A percentile compares a stretch with the other conserved stretches of the same genome.
These are phyloP conservation scores for Pezicula carpinea DNA, from an alignment of 2,329 filamentous ascomycete species.

Conservation along the genomic window DNA sequence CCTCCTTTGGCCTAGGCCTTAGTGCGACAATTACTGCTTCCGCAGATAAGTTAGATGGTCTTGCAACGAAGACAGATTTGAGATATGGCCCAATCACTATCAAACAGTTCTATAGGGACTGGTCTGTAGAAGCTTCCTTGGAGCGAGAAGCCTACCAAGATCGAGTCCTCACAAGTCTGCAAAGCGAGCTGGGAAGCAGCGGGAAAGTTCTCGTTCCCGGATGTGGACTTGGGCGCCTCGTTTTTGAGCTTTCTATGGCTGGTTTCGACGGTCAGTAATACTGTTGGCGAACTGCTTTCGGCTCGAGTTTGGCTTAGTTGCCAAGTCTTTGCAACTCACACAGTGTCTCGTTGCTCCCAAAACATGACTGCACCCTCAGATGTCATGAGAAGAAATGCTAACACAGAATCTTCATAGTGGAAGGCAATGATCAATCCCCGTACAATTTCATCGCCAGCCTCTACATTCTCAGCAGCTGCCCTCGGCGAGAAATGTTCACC, in stretches of 20 bases:
- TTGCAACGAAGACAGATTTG: conserved; percentile 68
- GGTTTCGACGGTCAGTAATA: conserved; percentile 55
- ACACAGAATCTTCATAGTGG: conserved; percentile 32
- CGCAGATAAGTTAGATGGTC: conserved; percentile 58
- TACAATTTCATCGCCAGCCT: conserved; percentile 88
- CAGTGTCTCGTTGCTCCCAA: no score
- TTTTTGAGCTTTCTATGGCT: conserved; percentile 74
- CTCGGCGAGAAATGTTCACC: conserved; percentile 56
- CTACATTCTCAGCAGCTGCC: conserved; percentile 68
- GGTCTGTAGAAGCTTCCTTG: conserved; percentile 70
- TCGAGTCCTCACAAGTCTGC: conserved; percentile 65
- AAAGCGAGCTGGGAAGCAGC: conserved; percentile 35
- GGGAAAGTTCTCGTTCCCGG: conserved; percentile 73
- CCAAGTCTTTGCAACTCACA: no score
- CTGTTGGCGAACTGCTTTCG: no score
- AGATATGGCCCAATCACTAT: conserved; percentile 92
- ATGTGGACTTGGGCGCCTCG: conserved; percentile 80
- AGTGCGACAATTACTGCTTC: conserved; percentile 46
- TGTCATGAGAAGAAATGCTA: no score
- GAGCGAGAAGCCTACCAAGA: conserved; percentile 77
- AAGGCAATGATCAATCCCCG: conserved; percentile 96
- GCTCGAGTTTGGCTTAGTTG: no score
- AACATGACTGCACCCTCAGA: no score
- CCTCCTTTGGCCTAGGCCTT: conserved; percentile 61
- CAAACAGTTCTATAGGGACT: conserved; percentile 91